phyloP scores from a whole-genome alignment of 2,329 filamentous ascomycete species.

The Phoma sp. region DNA sequence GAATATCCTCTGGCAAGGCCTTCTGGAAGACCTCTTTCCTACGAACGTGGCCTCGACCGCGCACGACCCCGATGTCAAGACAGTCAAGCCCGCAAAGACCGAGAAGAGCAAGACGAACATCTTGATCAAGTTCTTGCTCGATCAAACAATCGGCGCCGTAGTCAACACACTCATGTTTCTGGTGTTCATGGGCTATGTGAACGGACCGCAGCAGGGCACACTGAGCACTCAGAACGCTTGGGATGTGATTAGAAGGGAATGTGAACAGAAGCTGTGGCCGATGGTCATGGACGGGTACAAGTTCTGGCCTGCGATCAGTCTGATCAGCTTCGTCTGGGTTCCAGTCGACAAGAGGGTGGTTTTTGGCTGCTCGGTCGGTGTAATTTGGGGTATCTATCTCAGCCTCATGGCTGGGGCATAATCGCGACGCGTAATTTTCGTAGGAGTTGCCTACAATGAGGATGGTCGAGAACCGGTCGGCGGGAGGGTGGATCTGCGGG shows the following conservation, averaged over 20 bases:
- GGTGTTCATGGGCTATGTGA: slow-evolving; percentile 62
- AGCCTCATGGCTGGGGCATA: slow-evolving; percentile 62
- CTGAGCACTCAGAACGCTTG: slow-evolving; percentile 43
- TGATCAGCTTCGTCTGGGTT: slow-evolving; percentile 74
- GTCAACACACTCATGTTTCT: slow-evolving; percentile 72
- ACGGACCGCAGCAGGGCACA: slow-evolving; percentile 28
- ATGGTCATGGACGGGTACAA: slow-evolving; percentile 68
- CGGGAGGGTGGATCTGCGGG: slow-evolving; percentile 1
- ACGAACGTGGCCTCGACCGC: slow-evolving; percentile 55
- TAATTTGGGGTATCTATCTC: slow-evolving; percentile 78
- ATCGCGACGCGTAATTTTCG: background rate
- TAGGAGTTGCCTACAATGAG: slow-evolving; percentile 1
- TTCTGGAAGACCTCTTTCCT: slow-evolving; percentile 77
- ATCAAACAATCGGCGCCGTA: slow-evolving; percentile 71
- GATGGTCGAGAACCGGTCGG: background rate
- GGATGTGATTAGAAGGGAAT: slow-evolving; percentile 40
- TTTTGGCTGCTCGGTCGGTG: slow-evolving; percentile 74
- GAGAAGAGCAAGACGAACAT: slow-evolving; percentile 68
- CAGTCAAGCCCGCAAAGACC: slow-evolving; percentile 32
- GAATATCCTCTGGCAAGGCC: slow-evolving; percentile 87
- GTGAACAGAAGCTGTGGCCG: slow-evolving; percentile 63
- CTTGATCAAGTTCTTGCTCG: slow-evolving; percentile 69
- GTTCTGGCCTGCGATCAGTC: slow-evolving; percentile 74
- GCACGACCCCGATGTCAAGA: slow-evolving; percentile 34
- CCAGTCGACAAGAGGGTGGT: slow-evolving; percentile 75